Conservation (phyloP, 169 alveolate genomes). For the Ichthyophthirius multifiliis region DNA sequence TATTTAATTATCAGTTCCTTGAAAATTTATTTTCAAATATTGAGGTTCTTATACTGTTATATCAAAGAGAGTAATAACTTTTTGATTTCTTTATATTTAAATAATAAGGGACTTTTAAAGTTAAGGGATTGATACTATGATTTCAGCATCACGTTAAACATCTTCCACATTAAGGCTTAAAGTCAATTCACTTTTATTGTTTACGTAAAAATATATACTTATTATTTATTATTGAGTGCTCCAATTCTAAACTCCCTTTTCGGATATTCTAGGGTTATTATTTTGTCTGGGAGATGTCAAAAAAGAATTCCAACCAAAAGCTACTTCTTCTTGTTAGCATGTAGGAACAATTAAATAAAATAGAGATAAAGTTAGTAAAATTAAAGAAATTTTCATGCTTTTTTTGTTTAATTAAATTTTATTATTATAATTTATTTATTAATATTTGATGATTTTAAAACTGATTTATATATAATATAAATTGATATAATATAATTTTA, state of each 20-base stretch:
- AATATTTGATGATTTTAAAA: too few relatives aligned
- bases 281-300: not conserved
- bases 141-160: not conserved
- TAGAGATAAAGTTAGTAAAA: too few relatives aligned
- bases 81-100: not conserved
- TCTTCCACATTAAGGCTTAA: not conserved
- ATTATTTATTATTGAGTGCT: not conserved
- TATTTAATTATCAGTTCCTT: not conserved
- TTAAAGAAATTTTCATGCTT: too few relatives aligned
- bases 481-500: too few relatives aligned
- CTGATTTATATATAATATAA: too few relatives aligned
- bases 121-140: not conserved
- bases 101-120: not conserved
- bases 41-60: not conserved
- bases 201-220: not conserved
- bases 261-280: not conserved
- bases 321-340: too few relatives aligned
- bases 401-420: too few relatives aligned
- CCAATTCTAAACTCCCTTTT: not conserved
- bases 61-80: not conserved
- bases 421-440: too few relatives aligned
- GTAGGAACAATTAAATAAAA: too few relatives aligned
- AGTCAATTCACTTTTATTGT: not conserved
- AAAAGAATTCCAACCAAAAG: constrained; percentile 1
- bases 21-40: not conserved